Base-by-base conservation (phyloP, 192 early-diverging fungal genomes). In the Chytriomyces sp. region DNA sequence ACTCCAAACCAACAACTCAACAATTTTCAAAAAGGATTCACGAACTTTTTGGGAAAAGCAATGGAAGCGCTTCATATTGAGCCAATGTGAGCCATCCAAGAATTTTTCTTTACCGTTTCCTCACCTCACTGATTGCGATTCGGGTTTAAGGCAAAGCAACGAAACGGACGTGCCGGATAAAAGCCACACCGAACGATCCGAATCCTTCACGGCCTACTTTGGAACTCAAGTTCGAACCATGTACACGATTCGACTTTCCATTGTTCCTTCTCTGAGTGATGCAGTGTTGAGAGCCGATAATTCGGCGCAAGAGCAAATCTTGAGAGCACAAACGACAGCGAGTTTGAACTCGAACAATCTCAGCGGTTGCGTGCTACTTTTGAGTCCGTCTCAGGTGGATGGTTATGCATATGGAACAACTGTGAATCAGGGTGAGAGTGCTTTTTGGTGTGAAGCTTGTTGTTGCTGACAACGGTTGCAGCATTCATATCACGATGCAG, bases 191-290 rank as follows among this genome's bases (percentile, higher is more conserved):
- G 53, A 74, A 20, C 61, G 83, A 91, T 20, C 80, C 93, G 93
- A 94, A 67, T 87, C 88, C 1, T 94, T 92, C 77, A 92, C 92
- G 0, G 90, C 92, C 18, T 84, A 87, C 16, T 80, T 92, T 10
- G 93, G 93, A 5, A 92, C 90, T 35, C 93, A 93, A 77, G 89
- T 91, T n/a, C 88, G 88, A 44, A 87, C 89, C 7, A 92, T 91
- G 24, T 91, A 92, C 72, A 93, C 91, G 80, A 72, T 94, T 5
- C 64, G 91, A 26, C 78, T 94, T 10, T 53, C 85, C 46, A 89
- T 89, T 16, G 71, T 45, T 20, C 20, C 61, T 0, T 82, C 81
- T 2, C 9, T 59, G 9, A 35, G 16, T 0, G 85, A 85, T 0
- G 84, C 85, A 35, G 46, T 91, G 7, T 82, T 91, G 28, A 82